phyloP scores from a whole-genome alignment of 2,329 filamentous ascomycete species.

The Aspergillus aculeatinus region DNA sequence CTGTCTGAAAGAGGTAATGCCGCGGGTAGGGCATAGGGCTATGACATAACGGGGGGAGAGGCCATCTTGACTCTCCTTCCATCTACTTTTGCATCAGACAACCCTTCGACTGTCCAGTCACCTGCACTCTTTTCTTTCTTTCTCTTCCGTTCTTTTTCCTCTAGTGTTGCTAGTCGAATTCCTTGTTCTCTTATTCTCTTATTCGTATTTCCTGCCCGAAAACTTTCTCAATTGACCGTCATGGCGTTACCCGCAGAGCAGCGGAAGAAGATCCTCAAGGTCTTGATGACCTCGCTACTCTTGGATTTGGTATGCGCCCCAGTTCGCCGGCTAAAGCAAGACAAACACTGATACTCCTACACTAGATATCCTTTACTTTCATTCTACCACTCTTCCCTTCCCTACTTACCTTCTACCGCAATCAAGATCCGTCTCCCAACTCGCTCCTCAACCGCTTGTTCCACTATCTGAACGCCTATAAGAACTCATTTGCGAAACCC shows the following conservation, averaged over 20 bases:
- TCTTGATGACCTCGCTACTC: conserved; percentile 85
- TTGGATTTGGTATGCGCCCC: conserved; percentile 72
- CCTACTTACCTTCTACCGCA: conserved; percentile 92
- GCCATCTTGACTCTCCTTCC: background rate
- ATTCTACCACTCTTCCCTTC: conserved; percentile 95
- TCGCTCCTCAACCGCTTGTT: conserved; percentile 79
- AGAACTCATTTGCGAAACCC: conserved; percentile 83
- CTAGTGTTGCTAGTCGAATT: background rate
- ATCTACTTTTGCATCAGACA: background rate
- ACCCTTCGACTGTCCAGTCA: background rate
- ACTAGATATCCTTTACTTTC: conserved; percentile 94
- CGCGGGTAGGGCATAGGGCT: conserved; percentile 16
- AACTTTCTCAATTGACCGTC: conserved; percentile 15
- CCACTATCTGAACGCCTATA: conserved; percentile 86
- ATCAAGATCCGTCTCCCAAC: conserved; percentile 63
- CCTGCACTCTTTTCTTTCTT: conserved; percentile 20
- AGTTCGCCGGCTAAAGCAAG: background rate
- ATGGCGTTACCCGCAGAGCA: conserved; percentile 44
- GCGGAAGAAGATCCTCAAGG: conserved; percentile 78
- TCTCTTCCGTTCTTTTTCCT: conserved; percentile 13
- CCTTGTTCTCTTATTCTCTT: background rate
- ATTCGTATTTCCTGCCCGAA: conserved; percentile 14
- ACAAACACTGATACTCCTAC: conserved; percentile 1
- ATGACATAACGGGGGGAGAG: conserved; percentile 14
- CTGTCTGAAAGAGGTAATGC: conserved; percentile 1